These are phyloP conservation scores for Phoma herbarum DNA, from an alignment of 2,329 filamentous ascomycete species.

Conservation along the genomic window DNA sequence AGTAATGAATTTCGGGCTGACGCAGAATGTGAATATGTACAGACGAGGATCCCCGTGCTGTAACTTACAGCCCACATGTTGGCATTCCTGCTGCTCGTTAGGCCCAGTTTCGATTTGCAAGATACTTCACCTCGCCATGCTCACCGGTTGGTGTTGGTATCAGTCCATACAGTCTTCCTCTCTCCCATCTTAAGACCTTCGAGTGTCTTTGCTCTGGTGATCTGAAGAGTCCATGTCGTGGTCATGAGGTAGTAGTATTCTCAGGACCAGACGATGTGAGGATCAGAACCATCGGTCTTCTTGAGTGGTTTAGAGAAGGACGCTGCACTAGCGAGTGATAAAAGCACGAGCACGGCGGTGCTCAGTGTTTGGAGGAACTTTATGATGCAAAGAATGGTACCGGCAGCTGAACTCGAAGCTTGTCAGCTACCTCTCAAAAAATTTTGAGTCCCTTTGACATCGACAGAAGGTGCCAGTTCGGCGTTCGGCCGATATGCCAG, in stretches of 20 bases:
- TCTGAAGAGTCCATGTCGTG: slow-evolving; percentile 64
- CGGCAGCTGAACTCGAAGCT: background rate
- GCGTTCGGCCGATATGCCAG: slow-evolving; percentile 13
- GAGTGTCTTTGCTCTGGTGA: slow-evolving; percentile 64
- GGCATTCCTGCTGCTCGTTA: slow-evolving; percentile 45
- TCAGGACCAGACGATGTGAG: slow-evolving; percentile 61
- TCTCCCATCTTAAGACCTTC: slow-evolving; percentile 64
- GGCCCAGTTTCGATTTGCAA: slow-evolving; percentile 31
- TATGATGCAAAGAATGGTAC: slow-evolving; percentile 14
- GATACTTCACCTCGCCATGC: background rate
- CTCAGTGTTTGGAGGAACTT: slow-evolving; percentile 27
- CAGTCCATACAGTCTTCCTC: slow-evolving; percentile 61
- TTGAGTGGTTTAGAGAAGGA: slow-evolving; percentile 64
- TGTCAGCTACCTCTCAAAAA: background rate
- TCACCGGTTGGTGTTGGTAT: slow-evolving; percentile 52
- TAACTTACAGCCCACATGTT: slow-evolving; percentile 59
- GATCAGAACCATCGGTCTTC: slow-evolving; percentile 61
- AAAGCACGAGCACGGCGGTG: slow-evolving; percentile 27
- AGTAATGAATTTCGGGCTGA: slow-evolving; percentile 62
- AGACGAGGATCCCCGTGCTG: background rate
- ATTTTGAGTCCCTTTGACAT: background rate
- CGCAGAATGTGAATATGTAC: background rate
- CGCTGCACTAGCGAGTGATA: slow-evolving; percentile 39
- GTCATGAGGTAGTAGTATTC: slow-evolving; percentile 67
- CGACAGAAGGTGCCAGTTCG: background rate